Base-by-base conservation (phyloP, 495 filamentous ascomycete species). In the Hypoxylon rickii region DNA sequence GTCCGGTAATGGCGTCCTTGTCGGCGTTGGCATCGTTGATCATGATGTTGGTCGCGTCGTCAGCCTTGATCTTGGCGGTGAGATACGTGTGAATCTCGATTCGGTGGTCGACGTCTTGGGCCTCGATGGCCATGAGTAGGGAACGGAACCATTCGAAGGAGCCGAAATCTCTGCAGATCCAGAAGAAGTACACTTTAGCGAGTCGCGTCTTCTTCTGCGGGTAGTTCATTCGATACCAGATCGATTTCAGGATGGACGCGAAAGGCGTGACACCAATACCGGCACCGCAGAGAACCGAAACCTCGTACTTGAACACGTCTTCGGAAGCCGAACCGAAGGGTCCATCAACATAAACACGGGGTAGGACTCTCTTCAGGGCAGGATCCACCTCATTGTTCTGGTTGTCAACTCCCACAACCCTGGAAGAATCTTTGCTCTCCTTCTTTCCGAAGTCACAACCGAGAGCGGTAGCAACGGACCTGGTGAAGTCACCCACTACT, bases 151-250 rank as follows among this genome's bases (percentile, higher is more conserved):
- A 92, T 73, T 90, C 87, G 58, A 89, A 90, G 3, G 83, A 86
- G 18, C 84, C 86, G 59, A 90, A 88, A 65, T 90, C 87, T 67
- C 86, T 76, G 76, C 88, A 89, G 62, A 90, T 81, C 88, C 88
- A 92, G 78, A 90, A 89, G 73, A 92, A 90, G 74, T 90, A 92
- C 24, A 92, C 86, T 69, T 90, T 92, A 49, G 85, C 76, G 22
- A 92, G 77, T 22, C 84, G 75, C 13, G 86, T 89, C 71, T 84
- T 84, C 71, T 88, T 83, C 68, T 87, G 82, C 10, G 87, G 86
- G 70, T 86, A 89, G 76, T 89, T 89, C 81, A 88, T 88, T n/a
- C 87, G 79, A 69, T 90, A 92, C 88, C 88, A 92, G 70, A 92
- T 89, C 49, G 85, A 89, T 75, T 92, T 92, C 63, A 92, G 71